A percentile compares a stretch with the other conserved stretches of the same genome.
These are phyloP conservation scores for Aspergillus sp. DNA, from an alignment of 2,329 filamentous ascomycete genomes.

Conservation along the genomic window DNA sequence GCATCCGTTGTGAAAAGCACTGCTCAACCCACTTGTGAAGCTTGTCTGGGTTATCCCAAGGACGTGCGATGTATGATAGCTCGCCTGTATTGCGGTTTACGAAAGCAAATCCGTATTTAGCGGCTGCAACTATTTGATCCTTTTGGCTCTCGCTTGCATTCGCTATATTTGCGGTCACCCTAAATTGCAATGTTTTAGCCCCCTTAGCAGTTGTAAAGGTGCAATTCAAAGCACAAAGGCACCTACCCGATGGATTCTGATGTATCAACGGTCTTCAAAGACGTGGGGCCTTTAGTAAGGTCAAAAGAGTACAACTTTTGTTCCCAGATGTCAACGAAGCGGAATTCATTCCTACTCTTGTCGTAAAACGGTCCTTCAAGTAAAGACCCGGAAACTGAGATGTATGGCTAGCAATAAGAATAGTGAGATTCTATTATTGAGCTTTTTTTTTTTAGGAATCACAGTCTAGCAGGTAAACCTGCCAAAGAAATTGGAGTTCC, in stretches of 20 bases:
- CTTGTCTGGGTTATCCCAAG: conserved; percentile 52
- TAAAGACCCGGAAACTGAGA: conserved; percentile 39
- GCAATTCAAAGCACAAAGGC: conserved; percentile 11
- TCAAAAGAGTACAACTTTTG: conserved; percentile 71
- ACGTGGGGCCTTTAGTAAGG: conserved; percentile 61
- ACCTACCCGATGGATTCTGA: conserved; percentile 55
- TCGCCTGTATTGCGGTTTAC: conserved; percentile 64
- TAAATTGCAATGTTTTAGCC: conserved; percentile 49
- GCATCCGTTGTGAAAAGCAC: not conserved
- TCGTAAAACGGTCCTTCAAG: conserved; percentile 45
- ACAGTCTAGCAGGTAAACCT: not conserved
- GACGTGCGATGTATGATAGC: conserved; percentile 57
- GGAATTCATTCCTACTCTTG: conserved; percentile 40
- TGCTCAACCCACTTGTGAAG: conserved; percentile 42
- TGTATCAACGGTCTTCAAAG: conserved; percentile 59
- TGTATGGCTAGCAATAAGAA: conserved; percentile 34
- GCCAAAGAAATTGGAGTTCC: not conserved
- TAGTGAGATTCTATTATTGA: conserved; percentile 11
- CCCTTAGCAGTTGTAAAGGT: conserved; percentile 1
- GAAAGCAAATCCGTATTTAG: conserved; percentile 80
- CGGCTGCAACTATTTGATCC: conserved; percentile 71
- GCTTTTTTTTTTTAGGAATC: not conserved
- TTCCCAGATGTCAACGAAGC: conserved; percentile 70
- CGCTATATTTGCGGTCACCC: conserved; percentile 76
- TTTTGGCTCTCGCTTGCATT: conserved; percentile 51